These are phyloP conservation scores for Nicotiana otophora DNA, from an alignment of 257 asterid genomes.

Conservation along the genomic window DNA sequence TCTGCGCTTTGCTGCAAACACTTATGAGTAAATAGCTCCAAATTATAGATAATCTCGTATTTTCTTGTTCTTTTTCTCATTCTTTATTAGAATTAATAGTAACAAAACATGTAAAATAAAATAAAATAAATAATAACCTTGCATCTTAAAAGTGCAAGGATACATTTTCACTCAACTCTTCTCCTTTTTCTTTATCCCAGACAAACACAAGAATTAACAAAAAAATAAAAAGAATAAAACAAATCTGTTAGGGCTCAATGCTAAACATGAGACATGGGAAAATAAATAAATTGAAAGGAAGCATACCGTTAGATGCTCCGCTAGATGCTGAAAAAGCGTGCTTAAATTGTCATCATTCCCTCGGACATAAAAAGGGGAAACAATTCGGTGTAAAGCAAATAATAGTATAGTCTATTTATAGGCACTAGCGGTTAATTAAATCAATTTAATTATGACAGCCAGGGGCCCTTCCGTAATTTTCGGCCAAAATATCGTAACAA, in stretches of 20 bases:
- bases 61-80: background rate
- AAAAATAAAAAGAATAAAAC: too few relatives aligned
- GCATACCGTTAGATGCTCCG: background rate
- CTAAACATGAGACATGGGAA: background rate
- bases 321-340: slow-evolving; percentile 37
- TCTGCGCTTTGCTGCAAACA: background rate
- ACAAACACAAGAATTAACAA: too few relatives aligned
- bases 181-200: too few relatives aligned
- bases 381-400: slow-evolving; percentile 53
- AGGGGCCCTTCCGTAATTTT: background rate
- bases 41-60: background rate
- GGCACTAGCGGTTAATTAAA: background rate
- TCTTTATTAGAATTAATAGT: background rate
- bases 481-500: background rate
- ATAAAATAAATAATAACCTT: background rate
- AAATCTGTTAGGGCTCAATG: background rate
- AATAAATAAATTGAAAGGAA: background rate
- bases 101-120: background rate
- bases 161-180: too few relatives aligned
- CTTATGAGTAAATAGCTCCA: background rate
- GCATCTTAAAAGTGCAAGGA: background rate
- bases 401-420: background rate
- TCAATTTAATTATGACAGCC: background rate
- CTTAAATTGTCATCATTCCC: slow-evolving; percentile 37
- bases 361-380: slow-evolving; percentile 34